Base-by-base conservation (phyloP, 345 rosid species). In the Populus pruinosa region DNA sequence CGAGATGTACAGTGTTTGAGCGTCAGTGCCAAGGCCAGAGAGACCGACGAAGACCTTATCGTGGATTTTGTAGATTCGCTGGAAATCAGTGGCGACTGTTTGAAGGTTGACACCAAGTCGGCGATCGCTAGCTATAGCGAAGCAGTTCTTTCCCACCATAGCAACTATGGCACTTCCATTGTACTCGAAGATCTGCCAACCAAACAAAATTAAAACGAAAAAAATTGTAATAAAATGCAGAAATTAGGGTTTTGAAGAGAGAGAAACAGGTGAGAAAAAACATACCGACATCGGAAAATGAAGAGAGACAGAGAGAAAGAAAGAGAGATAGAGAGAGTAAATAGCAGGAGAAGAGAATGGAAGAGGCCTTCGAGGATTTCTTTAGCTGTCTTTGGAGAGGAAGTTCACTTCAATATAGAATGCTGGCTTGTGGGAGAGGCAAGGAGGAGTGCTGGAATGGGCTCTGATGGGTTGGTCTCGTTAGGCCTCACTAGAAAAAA, bases 131-230 rank as follows among this genome's bases (percentile, higher is more conserved):
- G 98, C 99, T 70, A 96, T 93, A 63, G 99, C 99, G 85, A 93
- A 96, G 71, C 99, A 96, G 85, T 96, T 93, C 90, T 93, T 96
- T 7, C 99, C 99, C 23, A 96, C 99, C 99, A 96, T 96, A 12
- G 98, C 99, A 23, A 96, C 88, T n/a, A 93, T 88, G 50, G 98
- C 98, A 74, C 99, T 96, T 70, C 99, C 99, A 88, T 96, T 96
- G 87, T 96, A 96, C 83, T 96, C 99, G 74, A 89, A 90, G 91
- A 93, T 92, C 99, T 96, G 85, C 83, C 71, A 74, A n/a, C 6
- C 16, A 5, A 36, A 4, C 16, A 16, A 83, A 7, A 81, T 29
- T 61, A 78, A 71, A 2, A 10, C 2, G 43, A 35, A 6, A 25
- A 25, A 2, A 66, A 23, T 2, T 36, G n/a, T 1, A 17, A 16